A percentile compares a stretch with the other conserved stretches of the same genome.
phyloP scores from a whole-genome alignment of 1,284 basidiomycete genomes.

The Sanguinoderma infundibulare region DNA sequence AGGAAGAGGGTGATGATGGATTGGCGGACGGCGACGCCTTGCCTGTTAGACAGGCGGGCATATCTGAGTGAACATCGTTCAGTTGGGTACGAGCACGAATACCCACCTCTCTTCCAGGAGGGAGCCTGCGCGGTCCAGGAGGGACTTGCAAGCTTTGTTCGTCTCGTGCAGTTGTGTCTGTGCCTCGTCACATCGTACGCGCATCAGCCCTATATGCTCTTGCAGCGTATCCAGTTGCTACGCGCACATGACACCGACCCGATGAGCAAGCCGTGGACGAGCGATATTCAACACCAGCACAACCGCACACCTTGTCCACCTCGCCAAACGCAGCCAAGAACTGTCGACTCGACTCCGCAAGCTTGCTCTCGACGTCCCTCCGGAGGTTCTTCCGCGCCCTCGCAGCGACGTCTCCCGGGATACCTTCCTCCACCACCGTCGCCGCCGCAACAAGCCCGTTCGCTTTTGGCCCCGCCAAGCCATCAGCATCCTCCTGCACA shows the following conservation, averaged over 20 bases:
- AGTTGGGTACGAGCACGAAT: neutral
- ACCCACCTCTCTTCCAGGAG: conserved; percentile 80
- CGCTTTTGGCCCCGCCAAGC: conserved; percentile 10
- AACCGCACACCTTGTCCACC: conserved; percentile 78
- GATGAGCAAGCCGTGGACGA: neutral
- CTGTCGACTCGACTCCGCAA: conserved; percentile 79
- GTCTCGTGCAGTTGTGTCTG: conserved; percentile 79
- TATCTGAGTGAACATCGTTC: too few species aligned
- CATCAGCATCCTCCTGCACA: conserved; percentile 29
- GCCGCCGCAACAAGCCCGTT: conserved; percentile 23
- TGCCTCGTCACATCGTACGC: conserved; percentile 80
- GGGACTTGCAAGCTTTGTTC: conserved; percentile 77
- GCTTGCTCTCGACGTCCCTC: conserved; percentile 81
- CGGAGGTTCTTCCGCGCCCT: conserved; percentile 80
- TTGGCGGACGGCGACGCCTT: conserved; percentile 71
- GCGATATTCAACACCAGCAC: neutral
- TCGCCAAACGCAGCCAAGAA: conserved; percentile 86
- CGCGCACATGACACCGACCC: neutral
- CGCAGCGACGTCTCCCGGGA: conserved; percentile 58
- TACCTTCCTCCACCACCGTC: conserved; percentile 32
- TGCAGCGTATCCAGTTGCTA: conserved; percentile 84
- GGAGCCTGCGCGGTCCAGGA: conserved; percentile 89
- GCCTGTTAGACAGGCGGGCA: conserved; percentile 42
- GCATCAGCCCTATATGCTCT: conserved; percentile 79
- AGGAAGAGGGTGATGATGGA: conserved; percentile 84